phyloP scores from a whole-genome alignment of 805 yeast genomes.

The Candida golubevii region DNA sequence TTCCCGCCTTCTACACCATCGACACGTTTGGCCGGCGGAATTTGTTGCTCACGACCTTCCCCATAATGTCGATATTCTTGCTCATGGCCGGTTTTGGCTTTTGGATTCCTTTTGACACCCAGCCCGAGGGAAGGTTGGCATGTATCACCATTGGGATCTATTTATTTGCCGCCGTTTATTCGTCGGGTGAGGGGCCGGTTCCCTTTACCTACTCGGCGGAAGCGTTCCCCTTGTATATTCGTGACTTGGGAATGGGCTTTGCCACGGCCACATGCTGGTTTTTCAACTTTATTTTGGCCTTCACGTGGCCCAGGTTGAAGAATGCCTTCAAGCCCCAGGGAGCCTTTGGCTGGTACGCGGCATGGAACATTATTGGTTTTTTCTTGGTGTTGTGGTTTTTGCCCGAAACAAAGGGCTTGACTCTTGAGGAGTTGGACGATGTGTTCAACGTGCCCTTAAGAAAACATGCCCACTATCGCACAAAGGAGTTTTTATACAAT shows the following conservation, averaged over 20 bases:
- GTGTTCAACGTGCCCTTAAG: slow-evolving; percentile 59
- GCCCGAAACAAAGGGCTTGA: slow-evolving; percentile 68
- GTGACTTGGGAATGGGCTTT: slow-evolving; percentile 76
- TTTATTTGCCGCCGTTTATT: slow-evolving; percentile 66
- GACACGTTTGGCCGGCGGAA: slow-evolving; percentile 74
- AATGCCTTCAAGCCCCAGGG: slow-evolving; percentile 72
- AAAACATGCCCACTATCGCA: slow-evolving; percentile 48
- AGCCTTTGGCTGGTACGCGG: slow-evolving; percentile 87
- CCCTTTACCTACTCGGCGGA: slow-evolving; percentile 89
- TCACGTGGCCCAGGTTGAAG: slow-evolving; percentile 75
- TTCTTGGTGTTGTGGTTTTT: slow-evolving; percentile 66
- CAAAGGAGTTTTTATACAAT: slow-evolving; percentile 31
- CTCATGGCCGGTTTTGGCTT: slow-evolving; percentile 67
- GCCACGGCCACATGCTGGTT: slow-evolving; percentile 77
- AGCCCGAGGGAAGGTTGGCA: slow-evolving; percentile 54
- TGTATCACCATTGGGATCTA: slow-evolving; percentile 71
- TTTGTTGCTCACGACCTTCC: slow-evolving; percentile 55
- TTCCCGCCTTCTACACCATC: slow-evolving; percentile 78
- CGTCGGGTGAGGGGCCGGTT: slow-evolving; percentile 86
- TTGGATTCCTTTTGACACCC: slow-evolving; percentile 50
- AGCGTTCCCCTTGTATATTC: slow-evolving; percentile 70
- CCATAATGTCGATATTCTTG: slow-evolving; percentile 57
- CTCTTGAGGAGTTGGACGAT: slow-evolving; percentile 73
- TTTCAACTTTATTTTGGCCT: slow-evolving; percentile 63
- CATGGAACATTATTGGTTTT: slow-evolving; percentile 71